Base-by-base conservation (phyloP, 495 filamentous ascomycete genomes). In the Diplogelasinospora grovesii region DNA sequence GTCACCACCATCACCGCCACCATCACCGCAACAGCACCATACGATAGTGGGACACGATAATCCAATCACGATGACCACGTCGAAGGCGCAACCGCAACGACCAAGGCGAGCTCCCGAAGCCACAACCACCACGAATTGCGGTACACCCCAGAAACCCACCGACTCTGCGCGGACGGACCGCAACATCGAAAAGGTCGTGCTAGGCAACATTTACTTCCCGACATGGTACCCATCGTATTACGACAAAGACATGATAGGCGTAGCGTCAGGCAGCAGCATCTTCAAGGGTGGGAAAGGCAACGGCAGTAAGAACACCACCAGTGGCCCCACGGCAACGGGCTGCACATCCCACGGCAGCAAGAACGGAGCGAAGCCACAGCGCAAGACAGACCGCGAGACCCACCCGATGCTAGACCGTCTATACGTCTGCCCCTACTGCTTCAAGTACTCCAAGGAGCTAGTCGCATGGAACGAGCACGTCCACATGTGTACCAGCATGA, bases 401-500 rank as follows among this genome's bases (percentile, higher is more conserved):
- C 59, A 53, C 13, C 53, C 51, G 4, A 61, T 71, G 38, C 58
- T 76, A 9, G 78, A 81, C 32, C 65, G 77, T 35, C 69, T 98
- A 8, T 94, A 89, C 46, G 82, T 96, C 26, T 98, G 92, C 56
- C 85, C 83, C 28, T 84, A 77, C 72, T 98, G 92, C 65, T 96
- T 97, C 70, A 86, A 84, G 51, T 98, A 98, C 58, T 79, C 81
- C 3, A 83, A 77, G 43, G 85, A 92, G 52, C 63, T 82, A 24
- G 67, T 76, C 47, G 61, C 75, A 20, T 81, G 66, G 63, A 60
- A 60, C 47, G 59, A 61, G 22, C 68, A 74, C 48, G 61, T 68
- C 8, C 60, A 53, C 11, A 36, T 48, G 16, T 77, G 73, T 49
- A 56, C 72, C 40, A 50, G 43, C 10, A 58, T 43, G 13, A 59